Evolutionary conservation across 1,284 basidiomycete genomes (phyloP).

Genomic region (Ustilago xerochloae): DNA sequence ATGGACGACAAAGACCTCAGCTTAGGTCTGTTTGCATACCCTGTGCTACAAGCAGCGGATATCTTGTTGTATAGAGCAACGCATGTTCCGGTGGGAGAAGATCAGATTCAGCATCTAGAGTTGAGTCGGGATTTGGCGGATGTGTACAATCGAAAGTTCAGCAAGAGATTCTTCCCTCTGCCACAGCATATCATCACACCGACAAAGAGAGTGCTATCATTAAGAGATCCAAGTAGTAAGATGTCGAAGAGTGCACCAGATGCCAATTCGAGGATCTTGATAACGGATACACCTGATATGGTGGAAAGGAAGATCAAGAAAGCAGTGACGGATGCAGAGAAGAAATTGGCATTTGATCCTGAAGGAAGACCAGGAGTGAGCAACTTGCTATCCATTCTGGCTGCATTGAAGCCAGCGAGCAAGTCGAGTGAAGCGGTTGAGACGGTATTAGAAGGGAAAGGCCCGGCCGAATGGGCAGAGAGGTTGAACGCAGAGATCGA

Average conservation of each 20-base stretch:
- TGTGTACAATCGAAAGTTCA: constrained; percentile 77
- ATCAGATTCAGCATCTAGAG: constrained; percentile 93
- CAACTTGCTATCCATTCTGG: constrained; percentile 79
- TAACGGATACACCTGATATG: constrained; percentile 78
- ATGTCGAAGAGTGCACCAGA: constrained; percentile 95
- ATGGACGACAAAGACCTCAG: constrained; percentile 84
- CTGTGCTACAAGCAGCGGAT: constrained; percentile 92
- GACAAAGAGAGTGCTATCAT: constrained; percentile 77
- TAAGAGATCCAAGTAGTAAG: constrained; percentile 85
- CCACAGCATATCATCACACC: constrained; percentile 81
- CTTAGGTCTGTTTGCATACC: constrained; percentile 88
- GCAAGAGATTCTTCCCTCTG: constrained; percentile 75
- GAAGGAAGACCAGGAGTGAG: constrained; percentile 80
- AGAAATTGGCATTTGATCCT: constrained; percentile 79
- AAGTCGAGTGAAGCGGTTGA: background rate
- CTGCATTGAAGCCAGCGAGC: constrained; percentile 68
- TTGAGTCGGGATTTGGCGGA: constrained; percentile 85
- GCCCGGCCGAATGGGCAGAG: constrained; percentile 67
- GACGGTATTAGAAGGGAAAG: background rate
- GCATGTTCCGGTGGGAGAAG: constrained; percentile 93
- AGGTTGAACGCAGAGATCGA: constrained; percentile 69
- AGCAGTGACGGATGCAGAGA: constrained; percentile 85
- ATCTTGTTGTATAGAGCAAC: constrained; percentile 90
- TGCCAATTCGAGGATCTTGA: constrained; percentile 81
- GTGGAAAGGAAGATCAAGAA: constrained; percentile 80